Conservation (phyloP, 139 green algal genomes). For the Tetraselmis striata region DNA sequence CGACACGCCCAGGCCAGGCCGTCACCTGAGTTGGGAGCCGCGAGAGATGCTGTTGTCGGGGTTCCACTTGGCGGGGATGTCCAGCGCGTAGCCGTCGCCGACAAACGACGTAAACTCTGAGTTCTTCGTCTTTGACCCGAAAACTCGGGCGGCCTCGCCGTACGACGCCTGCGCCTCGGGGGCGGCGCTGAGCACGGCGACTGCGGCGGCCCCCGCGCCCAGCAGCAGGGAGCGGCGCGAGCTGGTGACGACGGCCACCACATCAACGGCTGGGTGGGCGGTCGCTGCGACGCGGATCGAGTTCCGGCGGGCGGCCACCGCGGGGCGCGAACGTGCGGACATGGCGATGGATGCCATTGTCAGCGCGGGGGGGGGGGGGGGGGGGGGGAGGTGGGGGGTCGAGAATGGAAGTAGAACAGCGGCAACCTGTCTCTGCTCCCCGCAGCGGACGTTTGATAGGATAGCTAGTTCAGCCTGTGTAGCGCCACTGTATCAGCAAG, state of each 20-base stretch:
- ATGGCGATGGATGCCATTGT: background rate
- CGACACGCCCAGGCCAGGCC: too few relatives aligned
- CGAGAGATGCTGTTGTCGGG: constrained; percentile 81
- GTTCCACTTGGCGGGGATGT: constrained; percentile 95
- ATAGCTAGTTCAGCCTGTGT: too few relatives aligned
- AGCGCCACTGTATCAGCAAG: too few relatives aligned
- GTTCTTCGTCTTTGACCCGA: constrained; percentile 44
- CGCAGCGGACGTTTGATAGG: too few relatives aligned
- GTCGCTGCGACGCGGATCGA: background rate
- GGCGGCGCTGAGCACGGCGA: constrained; percentile 38
- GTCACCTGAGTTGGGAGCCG: constrained; percentile 53
- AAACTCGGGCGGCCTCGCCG: constrained; percentile 86
- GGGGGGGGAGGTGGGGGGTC: too few relatives aligned
- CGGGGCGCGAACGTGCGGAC: background rate
- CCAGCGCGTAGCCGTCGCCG: constrained; percentile 84
- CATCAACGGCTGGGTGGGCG: background rate
- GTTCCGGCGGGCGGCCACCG: background rate
- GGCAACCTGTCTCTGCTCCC: too few relatives aligned
- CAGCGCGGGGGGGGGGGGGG: too few relatives aligned
- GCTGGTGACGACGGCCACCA: background rate
- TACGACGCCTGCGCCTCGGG: constrained; percentile 67
- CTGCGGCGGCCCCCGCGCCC: constrained; percentile 45
- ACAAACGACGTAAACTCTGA: constrained; percentile 79
- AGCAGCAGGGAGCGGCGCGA: constrained; percentile 57
- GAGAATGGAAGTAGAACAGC: too few relatives aligned